Evolutionary conservation across 2,329 filamentous ascomycete genomes (phyloP), one percentile per base, ranked within the genome.

Genomic region (Colletotrichum theobromicola): DNA sequence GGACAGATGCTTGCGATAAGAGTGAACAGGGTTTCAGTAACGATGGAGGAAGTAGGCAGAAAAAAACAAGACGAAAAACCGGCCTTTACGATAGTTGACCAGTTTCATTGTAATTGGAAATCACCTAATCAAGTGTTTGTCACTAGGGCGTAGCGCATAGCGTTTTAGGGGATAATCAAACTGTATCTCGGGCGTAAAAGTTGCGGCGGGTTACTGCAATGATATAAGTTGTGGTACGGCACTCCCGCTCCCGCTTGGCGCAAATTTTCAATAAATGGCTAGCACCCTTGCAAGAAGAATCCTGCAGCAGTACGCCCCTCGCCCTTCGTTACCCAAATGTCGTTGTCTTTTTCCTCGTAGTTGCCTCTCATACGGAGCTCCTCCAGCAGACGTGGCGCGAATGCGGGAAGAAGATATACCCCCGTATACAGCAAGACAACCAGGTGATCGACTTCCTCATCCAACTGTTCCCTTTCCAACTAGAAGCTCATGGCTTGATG

Each of bases 401-500:
- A 12, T 46, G 4, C 18, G 9, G 18, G 18, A 16, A 21, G 18
- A 46, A 46, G 37, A 12, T 10, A 46, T 46, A 9, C 37, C 5
- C 5, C 10, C 30, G 30, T 9, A 6, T 32, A 2, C 30, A 32
- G 7, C 13, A 21, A 21, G n/a, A 10, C 37, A 12, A 46, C 37
- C 18, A 46, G 37, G n/a, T 46, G 37, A 21, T n/a, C 9, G 37
- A 46, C 4, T 21, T 46, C 5, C 9, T n/a, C 9, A n/a, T 21
- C 37, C 3, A 21, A 46, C 3, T n/a, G 37, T n/a, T 46, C 18
- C 37, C 37, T 46, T n/a, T n/a, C 4, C 37, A 3, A 8, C 9
- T 5, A 2, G 9, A 46, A n/a, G 3, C 9, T 46, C 18, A n/a
- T 2, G 9, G n/a, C 0, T 4, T n/a, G 1, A 46, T n/a, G n/a